These are phyloP conservation scores for Phytophthora europaea DNA, from an alignment of 352 stramenopile genomes.

Conservation along the genomic window DNA sequence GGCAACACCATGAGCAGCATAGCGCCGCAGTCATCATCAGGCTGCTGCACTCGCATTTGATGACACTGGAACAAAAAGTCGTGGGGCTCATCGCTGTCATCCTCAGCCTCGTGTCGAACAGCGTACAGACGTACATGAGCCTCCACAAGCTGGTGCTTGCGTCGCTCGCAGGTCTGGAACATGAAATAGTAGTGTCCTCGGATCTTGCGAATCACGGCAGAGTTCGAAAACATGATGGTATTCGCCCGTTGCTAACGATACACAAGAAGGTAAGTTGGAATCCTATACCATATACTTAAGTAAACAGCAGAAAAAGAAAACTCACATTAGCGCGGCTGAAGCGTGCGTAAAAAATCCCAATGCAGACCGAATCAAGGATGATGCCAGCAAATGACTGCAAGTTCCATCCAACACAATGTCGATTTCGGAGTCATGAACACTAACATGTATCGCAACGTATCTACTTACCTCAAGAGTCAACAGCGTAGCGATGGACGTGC, in stretches of 20 bases:
- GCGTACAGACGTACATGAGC: conserved; percentile 87
- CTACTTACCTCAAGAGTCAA: conserved; percentile 75
- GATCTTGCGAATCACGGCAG: conserved; percentile 90
- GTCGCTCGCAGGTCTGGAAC: conserved; percentile 91
- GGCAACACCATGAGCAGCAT: conserved; percentile 89
- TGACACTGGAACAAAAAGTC: conserved; percentile 83
- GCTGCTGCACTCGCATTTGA: conserved; percentile 91
- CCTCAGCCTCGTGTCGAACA: conserved; percentile 73
- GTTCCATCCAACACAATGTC: neutral
- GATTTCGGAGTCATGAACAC: neutral
- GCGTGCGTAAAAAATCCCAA: conserved; percentile 89
- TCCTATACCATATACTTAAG: neutral
- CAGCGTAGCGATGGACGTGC: conserved; percentile 79
- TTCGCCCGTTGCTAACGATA: conserved; percentile 75
- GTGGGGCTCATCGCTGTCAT: conserved; percentile 46
- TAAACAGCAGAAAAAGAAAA: neutral
- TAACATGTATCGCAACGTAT: neutral
- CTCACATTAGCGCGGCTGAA: conserved; percentile 84
- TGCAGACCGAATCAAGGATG: conserved; percentile 89
- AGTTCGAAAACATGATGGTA: conserved; percentile 90
- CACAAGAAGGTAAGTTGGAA: conserved; percentile 2
- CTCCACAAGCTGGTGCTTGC: conserved; percentile 91
- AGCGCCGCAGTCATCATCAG: conserved; percentile 81
- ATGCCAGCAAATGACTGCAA: conserved; percentile 85
- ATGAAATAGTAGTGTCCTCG: conserved; percentile 93